Conservation (phyloP, 495 filamentous ascomycete species). For the Monascus purpureus region DNA sequence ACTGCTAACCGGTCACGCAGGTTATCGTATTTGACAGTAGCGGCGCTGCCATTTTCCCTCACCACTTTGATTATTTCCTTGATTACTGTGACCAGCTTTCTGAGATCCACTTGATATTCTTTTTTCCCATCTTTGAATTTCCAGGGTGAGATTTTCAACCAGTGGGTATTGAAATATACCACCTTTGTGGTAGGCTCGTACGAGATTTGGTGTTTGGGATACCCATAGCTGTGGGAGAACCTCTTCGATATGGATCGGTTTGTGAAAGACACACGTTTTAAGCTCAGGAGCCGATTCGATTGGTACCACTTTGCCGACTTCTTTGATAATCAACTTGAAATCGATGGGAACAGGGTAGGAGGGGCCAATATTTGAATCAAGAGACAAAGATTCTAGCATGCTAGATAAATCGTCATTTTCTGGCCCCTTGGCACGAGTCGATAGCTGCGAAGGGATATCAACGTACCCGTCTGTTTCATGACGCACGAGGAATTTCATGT, state of each 20-base stretch:
- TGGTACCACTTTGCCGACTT: slow-evolving; percentile 22
- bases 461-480: slow-evolving; percentile 36
- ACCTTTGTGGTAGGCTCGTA: slow-evolving; percentile 29
- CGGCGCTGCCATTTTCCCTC: slow-evolving; percentile 15
- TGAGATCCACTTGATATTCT: slow-evolving; percentile 17
- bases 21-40: slow-evolving; percentile 17
- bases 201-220: slow-evolving; percentile 35
- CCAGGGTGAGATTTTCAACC: slow-evolving; percentile 23
- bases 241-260: slow-evolving; percentile 19
- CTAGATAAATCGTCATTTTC: too few relatives aligned
- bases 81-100: slow-evolving; percentile 19
- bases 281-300: slow-evolving; percentile 29
- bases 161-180: slow-evolving; percentile 24
- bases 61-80: slow-evolving; percentile 17
- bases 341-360: slow-evolving; percentile 6
- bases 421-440: too few relatives aligned
- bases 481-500: slow-evolving; percentile 29
- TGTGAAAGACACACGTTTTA: slow-evolving; percentile 31
- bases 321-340: slow-evolving; percentile 18
- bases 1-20: slow-evolving; percentile 15
- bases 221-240: slow-evolving; percentile 34
- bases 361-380: slow-evolving; percentile 15
- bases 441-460: too few relatives aligned
- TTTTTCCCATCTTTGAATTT: slow-evolving; percentile 25
- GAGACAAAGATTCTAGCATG: too few relatives aligned